phyloP scores from a whole-genome alignment of 1,139 yeast species.

The Kodamaea sp. region DNA sequence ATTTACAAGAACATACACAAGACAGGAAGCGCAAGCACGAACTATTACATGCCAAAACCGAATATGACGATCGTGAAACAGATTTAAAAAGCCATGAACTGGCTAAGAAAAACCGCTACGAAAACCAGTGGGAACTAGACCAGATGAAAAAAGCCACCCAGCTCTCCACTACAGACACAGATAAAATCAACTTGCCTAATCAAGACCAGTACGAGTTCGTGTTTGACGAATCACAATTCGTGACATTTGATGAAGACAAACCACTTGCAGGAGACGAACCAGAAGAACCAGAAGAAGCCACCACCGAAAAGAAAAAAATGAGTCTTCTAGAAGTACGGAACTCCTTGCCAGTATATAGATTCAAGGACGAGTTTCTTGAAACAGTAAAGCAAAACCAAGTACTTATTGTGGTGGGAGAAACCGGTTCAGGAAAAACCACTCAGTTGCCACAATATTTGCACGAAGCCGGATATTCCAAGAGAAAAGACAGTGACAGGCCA shows the following conservation, averaged over 20 bases:
- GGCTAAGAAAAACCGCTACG: conserved; percentile 26
- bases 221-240: conserved; percentile 75
- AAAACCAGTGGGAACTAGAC: conserved; percentile 64
- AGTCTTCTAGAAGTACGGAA: conserved; percentile 52
- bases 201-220: conserved; percentile 73
- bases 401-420: conserved; percentile 89
- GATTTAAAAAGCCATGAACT: conserved; percentile 8
- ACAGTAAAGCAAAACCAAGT: conserved; percentile 70
- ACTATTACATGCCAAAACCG: conserved; percentile 35
- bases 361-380: conserved; percentile 60
- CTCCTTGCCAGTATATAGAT: conserved; percentile 76
- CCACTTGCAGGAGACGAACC: conserved; percentile 20
- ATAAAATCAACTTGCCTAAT: conserved; percentile 47
- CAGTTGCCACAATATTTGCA: conserved; percentile 87
- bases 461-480: conserved; percentile 75
- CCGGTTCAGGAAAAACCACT: conserved; percentile 97
- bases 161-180: conserved; percentile 31
- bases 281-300: conserved; percentile 20
- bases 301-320: conserved; percentile 29
- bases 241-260: conserved; percentile 58
- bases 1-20: conserved; percentile 7
- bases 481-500: conserved; percentile 16
- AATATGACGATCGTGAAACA: conserved; percentile 22
- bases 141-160: conserved; percentile 54
- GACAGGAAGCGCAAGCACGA: conserved; percentile 52